Evolutionary conservation across 2,329 filamentous ascomycete genomes (phyloP), one percentile per base, ranked within the genome.

Genomic region (Aureobasidium zeae): DNA sequence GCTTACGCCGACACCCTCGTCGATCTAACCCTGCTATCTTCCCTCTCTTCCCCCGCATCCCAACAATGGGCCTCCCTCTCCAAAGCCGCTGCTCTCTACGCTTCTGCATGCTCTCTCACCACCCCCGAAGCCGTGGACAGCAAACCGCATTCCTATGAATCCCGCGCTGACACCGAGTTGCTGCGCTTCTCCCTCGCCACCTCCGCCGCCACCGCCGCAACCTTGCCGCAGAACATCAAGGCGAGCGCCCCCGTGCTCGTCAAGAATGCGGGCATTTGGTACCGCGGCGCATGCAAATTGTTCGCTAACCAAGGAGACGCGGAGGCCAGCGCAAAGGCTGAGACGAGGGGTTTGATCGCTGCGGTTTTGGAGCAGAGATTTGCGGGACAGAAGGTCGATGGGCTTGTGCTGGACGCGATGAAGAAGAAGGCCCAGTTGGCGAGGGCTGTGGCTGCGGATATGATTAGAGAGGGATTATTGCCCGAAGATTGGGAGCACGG

Each of bases 221-320:
- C 63, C 26, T 51, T 66, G 2, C 67, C 71, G 1, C 65, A 69
- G 37, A 52, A 58, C 4, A 52, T 66, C 4, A 55, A 60, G 19
- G 65, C 66, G 35, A 70, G 72, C 52, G 62, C 59, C 3, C 51
- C 59, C 5, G 70, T 66, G 2, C 58, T 78, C 10, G 54, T 74
- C 26, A 68, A 67, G 44, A 79, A 79, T 51, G 73, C 75, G 1
- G 68, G 71, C 48, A 74, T 69, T 4, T 78, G 74, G 52, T 79
- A 76, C 52, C 67, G 71, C 15, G 74, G 74, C 28, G 73, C 72
- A 5, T 48, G 52, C 17, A 52, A 53, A n/a, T 49, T 53, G 22
- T 55, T 56, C 5, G 47, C 51, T 21, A 49, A 47, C 10, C 42
- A 39, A n/a, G 53, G 51, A 15, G 54, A 58, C 21, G 49, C 46